These are phyloP conservation scores for Trichophyton simii DNA, from an alignment of 2,329 filamentous ascomycete genomes.

Conservation along the genomic window DNA sequence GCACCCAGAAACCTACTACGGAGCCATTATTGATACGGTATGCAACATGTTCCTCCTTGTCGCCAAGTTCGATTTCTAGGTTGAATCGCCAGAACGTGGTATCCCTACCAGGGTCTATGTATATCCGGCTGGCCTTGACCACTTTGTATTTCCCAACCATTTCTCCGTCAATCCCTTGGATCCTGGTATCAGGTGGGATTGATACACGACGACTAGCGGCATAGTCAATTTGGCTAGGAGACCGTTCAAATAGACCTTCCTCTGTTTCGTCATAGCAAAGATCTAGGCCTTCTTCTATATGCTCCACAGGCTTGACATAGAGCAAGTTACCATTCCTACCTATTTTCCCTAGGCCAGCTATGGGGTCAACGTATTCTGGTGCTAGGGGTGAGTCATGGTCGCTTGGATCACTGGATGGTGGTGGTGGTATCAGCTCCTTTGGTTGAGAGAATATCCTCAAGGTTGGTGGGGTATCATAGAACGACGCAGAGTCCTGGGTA, in stretches of 20 bases:
- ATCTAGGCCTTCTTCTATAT: slow-evolving; percentile 65
- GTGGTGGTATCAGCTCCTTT: slow-evolving; percentile 66
- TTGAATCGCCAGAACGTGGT: slow-evolving; percentile 97
- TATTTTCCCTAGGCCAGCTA: slow-evolving; percentile 75
- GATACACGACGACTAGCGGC: slow-evolving; percentile 27
- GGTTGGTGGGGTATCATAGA: slow-evolving; percentile 64
- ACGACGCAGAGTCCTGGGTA: slow-evolving; percentile 70
- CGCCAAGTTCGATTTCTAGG: slow-evolving; percentile 73
- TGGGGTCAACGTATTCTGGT: slow-evolving; percentile 73
- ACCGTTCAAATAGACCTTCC: slow-evolving; percentile 66
- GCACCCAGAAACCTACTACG: slow-evolving; percentile 86
- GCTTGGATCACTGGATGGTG: slow-evolving; percentile 50
- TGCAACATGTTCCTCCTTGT: slow-evolving; percentile 70
- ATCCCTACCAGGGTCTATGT: slow-evolving; percentile 70
- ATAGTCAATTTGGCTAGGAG: slow-evolving; percentile 34
- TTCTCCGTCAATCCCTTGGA: slow-evolving; percentile 55
- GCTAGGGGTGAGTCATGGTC: slow-evolving; percentile 49
- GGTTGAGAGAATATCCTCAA: slow-evolving; percentile 79
- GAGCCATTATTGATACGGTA: slow-evolving; percentile 93
- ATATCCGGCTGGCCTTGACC: slow-evolving; percentile 66
- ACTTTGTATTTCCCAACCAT: slow-evolving; percentile 70
- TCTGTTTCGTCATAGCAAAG: slow-evolving; percentile 69
- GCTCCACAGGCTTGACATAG: slow-evolving; percentile 80
- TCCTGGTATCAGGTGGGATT: slow-evolving; percentile 37
- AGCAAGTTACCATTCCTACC: slow-evolving; percentile 74